These are phyloP conservation scores for Linnemannia elongata DNA, from an alignment of 192 early-diverging fungal species.

Conservation along the genomic window DNA sequence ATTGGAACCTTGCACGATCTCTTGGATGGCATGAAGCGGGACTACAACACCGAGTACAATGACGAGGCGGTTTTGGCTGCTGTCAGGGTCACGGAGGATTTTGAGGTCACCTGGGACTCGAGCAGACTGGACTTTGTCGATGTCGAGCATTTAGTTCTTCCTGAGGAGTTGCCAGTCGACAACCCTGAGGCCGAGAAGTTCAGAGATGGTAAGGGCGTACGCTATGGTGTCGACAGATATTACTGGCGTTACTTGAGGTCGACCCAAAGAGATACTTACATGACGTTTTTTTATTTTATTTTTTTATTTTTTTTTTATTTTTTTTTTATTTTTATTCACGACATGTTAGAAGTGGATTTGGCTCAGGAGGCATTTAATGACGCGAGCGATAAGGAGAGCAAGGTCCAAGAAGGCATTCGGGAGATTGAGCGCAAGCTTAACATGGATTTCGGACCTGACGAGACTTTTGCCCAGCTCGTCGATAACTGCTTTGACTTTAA, in stretches of 20 bases:
- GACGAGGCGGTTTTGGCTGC: slow-evolving; percentile 68
- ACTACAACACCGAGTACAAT: slow-evolving; percentile 70
- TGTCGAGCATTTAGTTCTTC: slow-evolving; percentile 27
- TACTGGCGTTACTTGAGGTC: slow-evolving; percentile 6
- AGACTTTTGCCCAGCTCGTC: slow-evolving; percentile 77
- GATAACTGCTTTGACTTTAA: slow-evolving; percentile 79
- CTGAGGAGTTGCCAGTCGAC: slow-evolving; percentile 27
- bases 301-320: too few species aligned
- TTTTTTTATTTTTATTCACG: neutral
- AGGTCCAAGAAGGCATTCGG: slow-evolving; percentile 47
- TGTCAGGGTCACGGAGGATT: slow-evolving; percentile 54
- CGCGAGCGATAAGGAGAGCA: slow-evolving; percentile 37
- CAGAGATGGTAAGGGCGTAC: slow-evolving; percentile 25
- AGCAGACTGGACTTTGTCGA: slow-evolving; percentile 27
- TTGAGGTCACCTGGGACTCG: slow-evolving; percentile 22
- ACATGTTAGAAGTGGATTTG: slow-evolving; percentile 33
- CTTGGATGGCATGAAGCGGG: slow-evolving; percentile 54
- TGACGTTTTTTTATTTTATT: too few species aligned
- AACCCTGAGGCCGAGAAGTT: slow-evolving; percentile 42
- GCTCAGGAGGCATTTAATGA: slow-evolving; percentile 39
- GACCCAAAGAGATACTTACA: neutral
- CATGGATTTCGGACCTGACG: slow-evolving; percentile 79
- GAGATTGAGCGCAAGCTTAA: slow-evolving; percentile 67
- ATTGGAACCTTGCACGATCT: slow-evolving; percentile 30
- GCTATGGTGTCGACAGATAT: slow-evolving; percentile 30